These are phyloP conservation scores for Cardamine chenopodiifolia DNA, from an alignment of 345 rosid genomes.

Conservation along the genomic window DNA sequence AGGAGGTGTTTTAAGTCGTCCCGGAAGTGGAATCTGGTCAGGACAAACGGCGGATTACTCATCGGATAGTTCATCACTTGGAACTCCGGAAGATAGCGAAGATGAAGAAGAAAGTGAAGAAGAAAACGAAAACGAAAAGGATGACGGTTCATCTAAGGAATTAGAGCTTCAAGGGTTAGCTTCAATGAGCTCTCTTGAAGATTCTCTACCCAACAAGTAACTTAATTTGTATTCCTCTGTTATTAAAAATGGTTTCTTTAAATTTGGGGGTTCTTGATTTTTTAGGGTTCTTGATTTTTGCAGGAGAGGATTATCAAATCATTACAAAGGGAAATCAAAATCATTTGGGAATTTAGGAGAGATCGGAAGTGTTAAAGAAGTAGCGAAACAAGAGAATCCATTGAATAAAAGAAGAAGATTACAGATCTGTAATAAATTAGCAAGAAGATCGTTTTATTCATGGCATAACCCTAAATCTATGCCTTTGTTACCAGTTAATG, in stretches of 20 bases:
- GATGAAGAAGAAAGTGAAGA: constrained; percentile 37
- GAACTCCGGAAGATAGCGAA: constrained; percentile 60
- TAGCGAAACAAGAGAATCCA: constrained; percentile 76
- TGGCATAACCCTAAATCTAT: constrained; percentile 76
- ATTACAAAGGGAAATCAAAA: constrained; percentile 80
- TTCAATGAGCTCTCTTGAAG: constrained; percentile 60
- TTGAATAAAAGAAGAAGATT: constrained; percentile 77
- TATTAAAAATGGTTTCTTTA: not conserved
- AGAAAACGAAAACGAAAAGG: constrained; percentile 42
- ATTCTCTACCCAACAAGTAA: constrained; percentile 66
- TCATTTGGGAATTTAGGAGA: constrained; percentile 74
- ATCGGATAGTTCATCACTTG: constrained; percentile 69
- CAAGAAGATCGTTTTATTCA: constrained; percentile 56
- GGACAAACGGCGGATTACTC: constrained; percentile 44
- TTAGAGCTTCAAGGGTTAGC: constrained; percentile 31
- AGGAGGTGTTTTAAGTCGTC: constrained; percentile 13
- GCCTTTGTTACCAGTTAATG: constrained; percentile 67
- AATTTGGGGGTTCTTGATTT: not conserved
- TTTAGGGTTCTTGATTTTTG: constrained; percentile 7
- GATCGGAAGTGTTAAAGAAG: constrained; percentile 58
- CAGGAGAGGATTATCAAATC: constrained; percentile 87
- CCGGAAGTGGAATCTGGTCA: constrained; percentile 42
- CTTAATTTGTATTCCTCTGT: not conserved
- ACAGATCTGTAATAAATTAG: constrained; percentile 57
- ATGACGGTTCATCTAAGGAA: constrained; percentile 40